Evolutionary conservation across 2,329 filamentous ascomycete species (phyloP).

Genomic region (Parastagonospora nodorum): DNA sequence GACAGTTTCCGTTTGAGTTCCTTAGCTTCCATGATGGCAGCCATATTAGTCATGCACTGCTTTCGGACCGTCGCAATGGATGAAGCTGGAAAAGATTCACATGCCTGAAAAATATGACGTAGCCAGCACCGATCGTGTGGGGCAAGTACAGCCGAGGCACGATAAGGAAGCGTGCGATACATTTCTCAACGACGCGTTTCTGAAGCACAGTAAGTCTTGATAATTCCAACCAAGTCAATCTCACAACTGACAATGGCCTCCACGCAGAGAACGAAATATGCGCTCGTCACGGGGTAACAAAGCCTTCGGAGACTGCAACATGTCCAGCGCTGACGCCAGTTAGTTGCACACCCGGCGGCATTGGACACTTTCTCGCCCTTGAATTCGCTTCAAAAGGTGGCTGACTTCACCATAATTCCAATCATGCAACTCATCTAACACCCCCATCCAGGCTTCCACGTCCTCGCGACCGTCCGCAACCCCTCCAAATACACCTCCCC

Average conservation of each 20-base stretch:
- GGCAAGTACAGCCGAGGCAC: conserved; percentile 1
- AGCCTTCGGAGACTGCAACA: background rate
- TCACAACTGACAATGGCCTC: conserved; percentile 14
- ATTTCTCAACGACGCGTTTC: background rate
- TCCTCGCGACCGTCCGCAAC: conserved; percentile 63
- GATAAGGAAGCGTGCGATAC: background rate
- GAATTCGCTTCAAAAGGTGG: conserved; percentile 58
- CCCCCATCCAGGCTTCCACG: conserved; percentile 52
- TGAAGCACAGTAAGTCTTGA: background rate
- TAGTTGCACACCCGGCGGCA: conserved; percentile 60
- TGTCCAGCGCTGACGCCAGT: conserved; percentile 14
- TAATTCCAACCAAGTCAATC: background rate
- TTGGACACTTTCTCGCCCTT: conserved; percentile 62
- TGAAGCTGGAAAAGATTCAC: background rate
- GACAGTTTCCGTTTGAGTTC: background rate
- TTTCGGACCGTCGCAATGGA: background rate
- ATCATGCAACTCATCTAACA: too few relatives aligned
- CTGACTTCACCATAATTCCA: background rate
- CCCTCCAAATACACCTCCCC: conserved; percentile 55
- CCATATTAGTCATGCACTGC: background rate
- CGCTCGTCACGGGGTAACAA: conserved; percentile 46
- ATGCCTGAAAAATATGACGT: background rate
- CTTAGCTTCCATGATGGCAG: background rate
- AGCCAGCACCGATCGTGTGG: background rate
- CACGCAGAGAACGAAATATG: conserved; percentile 30